These are phyloP conservation scores for Talaromyces piceae DNA, from an alignment of 2,329 filamentous ascomycete species.

Conservation along the genomic window DNA sequence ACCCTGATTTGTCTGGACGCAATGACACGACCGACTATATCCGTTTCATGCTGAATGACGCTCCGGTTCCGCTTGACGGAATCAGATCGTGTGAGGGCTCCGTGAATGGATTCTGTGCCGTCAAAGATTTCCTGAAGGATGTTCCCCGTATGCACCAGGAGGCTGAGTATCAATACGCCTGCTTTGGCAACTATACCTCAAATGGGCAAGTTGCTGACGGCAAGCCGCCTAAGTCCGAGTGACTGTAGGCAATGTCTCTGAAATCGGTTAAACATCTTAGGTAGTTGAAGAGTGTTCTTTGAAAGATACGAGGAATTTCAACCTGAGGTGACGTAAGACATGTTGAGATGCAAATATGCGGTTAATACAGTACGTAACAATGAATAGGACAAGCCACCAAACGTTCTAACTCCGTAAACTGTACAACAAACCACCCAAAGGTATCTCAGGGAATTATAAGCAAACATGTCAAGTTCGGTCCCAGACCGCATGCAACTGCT, in stretches of 20 bases:
- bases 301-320: too few species aligned
- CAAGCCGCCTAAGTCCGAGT: conserved; percentile 8
- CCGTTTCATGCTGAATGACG: conserved; percentile 25
- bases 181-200: conserved; percentile 21
- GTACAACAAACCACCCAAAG: not conserved
- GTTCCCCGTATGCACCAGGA: conserved; percentile 19
- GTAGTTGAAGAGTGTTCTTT: too few species aligned
- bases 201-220: conserved; percentile 22
- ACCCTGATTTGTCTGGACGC: conserved; percentile 17
- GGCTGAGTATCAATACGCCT: conserved; percentile 23
- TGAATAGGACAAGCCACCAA: too few species aligned
- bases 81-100: conserved; percentile 19
- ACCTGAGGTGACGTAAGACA: too few species aligned
- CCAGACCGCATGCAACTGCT: conserved; percentile 38
- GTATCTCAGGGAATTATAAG: not conserved
- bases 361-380: too few species aligned
- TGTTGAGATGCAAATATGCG: too few species aligned
- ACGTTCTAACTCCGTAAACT: too few species aligned
- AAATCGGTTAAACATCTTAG: not conserved
- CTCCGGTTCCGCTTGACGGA: conserved; percentile 22
- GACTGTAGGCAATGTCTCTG: not conserved
- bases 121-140: conserved; percentile 20
- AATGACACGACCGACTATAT: conserved; percentile 19
- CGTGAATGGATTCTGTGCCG: conserved; percentile 23
- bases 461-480: conserved; percentile 12